Percentiles rank a stretch among this genome's conserved stretches.
Conservation (phyloP, 2,329 filamentous ascomycete genomes). For the Fusarium nanum region DNA sequence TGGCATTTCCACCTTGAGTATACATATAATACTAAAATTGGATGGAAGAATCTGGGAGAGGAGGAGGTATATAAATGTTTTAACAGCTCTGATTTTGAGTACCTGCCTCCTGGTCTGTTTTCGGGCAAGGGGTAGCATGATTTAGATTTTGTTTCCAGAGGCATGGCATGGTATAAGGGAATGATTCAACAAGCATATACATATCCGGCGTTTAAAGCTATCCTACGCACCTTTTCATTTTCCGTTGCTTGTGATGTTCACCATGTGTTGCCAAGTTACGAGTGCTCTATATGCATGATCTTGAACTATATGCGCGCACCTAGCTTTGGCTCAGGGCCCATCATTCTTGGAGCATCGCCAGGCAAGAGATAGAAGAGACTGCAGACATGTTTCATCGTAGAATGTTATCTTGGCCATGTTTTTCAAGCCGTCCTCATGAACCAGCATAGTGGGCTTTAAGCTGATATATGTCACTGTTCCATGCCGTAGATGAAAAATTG, state of each 20-base stretch:
- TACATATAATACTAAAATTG: slow-evolving; percentile 43
- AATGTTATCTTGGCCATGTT: background rate
- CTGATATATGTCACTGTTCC: background rate
- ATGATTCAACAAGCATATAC: slow-evolving; percentile 24
- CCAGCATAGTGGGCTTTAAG: background rate
- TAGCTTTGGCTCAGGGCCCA: background rate
- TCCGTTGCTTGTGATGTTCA: background rate
- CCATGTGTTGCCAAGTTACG: background rate
- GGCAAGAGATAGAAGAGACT: background rate
- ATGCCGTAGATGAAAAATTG: background rate
- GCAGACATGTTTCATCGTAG: background rate
- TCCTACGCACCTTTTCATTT: background rate
- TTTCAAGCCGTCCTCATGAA: background rate
- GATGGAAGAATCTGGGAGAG: slow-evolving; percentile 40
- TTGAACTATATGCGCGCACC: background rate
- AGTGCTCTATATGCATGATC: background rate
- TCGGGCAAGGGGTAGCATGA: slow-evolving; percentile 18
- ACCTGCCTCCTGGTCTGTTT: slow-evolving; percentile 27
- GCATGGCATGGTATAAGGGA: slow-evolving; percentile 27
- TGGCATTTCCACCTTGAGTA: slow-evolving; percentile 27
- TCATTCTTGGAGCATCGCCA: background rate
- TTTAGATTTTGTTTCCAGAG: slow-evolving; percentile 20
- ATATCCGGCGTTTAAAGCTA: slow-evolving; percentile 17
- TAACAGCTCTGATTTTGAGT: slow-evolving; percentile 30
- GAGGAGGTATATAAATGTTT: slow-evolving; percentile 18